Percentiles rank a stretch among this genome's conserved stretches.
Conservation (phyloP, 371 early-diverging fungal genomes). For the Mortierella sp. region DNA sequence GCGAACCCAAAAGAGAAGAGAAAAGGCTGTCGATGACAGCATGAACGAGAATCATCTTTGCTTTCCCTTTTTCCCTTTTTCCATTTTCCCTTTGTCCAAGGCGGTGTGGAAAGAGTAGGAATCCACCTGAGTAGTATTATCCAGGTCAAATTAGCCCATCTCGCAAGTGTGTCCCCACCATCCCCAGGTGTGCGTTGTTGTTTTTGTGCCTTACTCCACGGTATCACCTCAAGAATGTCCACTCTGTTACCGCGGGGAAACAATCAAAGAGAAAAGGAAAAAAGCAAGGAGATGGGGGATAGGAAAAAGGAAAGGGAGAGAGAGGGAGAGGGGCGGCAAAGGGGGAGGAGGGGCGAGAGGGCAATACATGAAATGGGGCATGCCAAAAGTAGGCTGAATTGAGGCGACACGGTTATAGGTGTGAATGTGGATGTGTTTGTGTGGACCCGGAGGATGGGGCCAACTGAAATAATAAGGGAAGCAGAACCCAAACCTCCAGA, state of each 20-base stretch:
- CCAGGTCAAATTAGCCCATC: constrained; percentile 14
- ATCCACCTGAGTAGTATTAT: constrained; percentile 16
- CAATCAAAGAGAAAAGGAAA: not conserved
- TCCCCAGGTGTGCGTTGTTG: not conserved
- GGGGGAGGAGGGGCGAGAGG: not conserved
- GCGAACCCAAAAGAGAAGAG: not conserved
- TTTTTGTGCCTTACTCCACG: not conserved
- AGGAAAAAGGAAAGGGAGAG: constrained; percentile 4
- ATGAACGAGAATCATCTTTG: constrained; percentile 31
- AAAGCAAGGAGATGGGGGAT: constrained; percentile 9
- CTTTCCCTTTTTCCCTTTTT: not conserved
- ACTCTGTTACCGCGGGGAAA: not conserved
- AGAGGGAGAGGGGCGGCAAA: not conserved
- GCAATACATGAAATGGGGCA: not conserved
- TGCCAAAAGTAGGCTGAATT: not conserved
- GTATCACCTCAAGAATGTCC: not conserved
- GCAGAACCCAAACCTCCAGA: not conserved
- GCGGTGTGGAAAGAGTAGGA: constrained; percentile 32
- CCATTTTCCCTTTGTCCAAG: not conserved
- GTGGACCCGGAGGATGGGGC: not conserved
- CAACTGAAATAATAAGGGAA: not conserved
- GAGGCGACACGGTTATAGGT: not conserved
- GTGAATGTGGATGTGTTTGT: not conserved
- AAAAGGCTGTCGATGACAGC: constrained; percentile 12
- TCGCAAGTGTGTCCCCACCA: not conserved